Evolutionary conservation across 768 basidiomycete genomes (phyloP), one percentile per base, ranked within the genome.

Genomic region (Saitozyma podzolica): DNA sequence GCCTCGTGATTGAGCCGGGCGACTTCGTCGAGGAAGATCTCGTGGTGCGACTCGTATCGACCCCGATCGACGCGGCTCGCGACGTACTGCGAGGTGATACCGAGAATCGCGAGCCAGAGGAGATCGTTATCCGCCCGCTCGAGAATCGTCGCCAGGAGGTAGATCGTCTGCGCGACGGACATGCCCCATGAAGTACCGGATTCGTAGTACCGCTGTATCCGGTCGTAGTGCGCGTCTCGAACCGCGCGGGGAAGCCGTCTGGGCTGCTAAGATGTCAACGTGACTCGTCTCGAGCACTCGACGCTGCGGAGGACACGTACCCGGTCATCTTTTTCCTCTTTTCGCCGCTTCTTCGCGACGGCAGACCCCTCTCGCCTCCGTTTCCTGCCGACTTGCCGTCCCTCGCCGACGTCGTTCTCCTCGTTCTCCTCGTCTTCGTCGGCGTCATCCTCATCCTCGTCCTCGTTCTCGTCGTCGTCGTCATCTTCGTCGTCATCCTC

Each of bases 41-140:
- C 76, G 58, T 95, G 89, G 71, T 88, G 89, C 65, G 83, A 83
- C 65, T 96, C 92, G 78, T 98, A 99, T 57, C 83, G 83, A 39
- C 87, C 85, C 54, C 93, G 86, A 64, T 94, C 89, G 82, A 97
- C 91, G 71, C 89, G 88, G 56, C 90, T 87, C 40, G 89, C 86
- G 49, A 85, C 85, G 77, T 97, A 98, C 81, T 99, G 96, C 77
- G 87, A 88, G 16, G 96, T 98, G 41, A 97, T 83, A 49, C 93
- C 92, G 51, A 98, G 84, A 66, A 97, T 92, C 9, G 93, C 91
- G 40, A 94, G 84, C 96, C 96, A 99, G 51, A 98, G 82, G 8
- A 94, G 83, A 78, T 98, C 92, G 73, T 92, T 91, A 78, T 98
- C 95, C 10, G 88, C 89, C 41, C 94, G 86, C 72, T 94, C 92